Percentiles rank a stretch among this genome's conserved stretches.
Evolutionary conservation across 805 yeast species (phyloP).

Genomic region (Starmerella potacharoeniae): DNA sequence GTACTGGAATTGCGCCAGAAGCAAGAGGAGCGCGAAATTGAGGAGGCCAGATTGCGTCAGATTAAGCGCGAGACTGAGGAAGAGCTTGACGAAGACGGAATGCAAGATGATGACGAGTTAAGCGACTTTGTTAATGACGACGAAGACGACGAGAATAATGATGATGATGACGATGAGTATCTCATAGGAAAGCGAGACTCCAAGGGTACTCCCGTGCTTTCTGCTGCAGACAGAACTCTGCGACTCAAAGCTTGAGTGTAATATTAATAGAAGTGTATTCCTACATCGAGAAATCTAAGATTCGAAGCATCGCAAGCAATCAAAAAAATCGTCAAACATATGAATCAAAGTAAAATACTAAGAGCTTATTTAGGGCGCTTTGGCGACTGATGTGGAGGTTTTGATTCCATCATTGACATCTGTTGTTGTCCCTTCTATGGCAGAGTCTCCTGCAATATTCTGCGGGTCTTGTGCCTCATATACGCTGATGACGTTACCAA

Average conservation of each 20-base stretch:
- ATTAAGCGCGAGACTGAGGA: not conserved
- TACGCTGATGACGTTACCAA: not conserved
- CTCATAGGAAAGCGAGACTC: not conserved
- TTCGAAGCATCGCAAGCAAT: not conserved
- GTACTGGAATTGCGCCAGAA: not conserved
- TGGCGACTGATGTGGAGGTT: too few relatives aligned
- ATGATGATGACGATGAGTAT: slow-evolving; percentile 3
- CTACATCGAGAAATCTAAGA: too few relatives aligned
- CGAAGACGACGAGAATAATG: slow-evolving; percentile 3
- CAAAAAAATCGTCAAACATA: too few relatives aligned
- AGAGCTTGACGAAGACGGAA: not conserved
- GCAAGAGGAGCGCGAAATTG: not conserved
- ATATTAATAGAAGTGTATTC: not conserved
- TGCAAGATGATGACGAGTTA: slow-evolving; percentile 1
- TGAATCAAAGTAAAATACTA: too few relatives aligned
- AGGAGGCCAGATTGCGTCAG: not conserved
- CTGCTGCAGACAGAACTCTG: not conserved
- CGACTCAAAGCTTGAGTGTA: not conserved
- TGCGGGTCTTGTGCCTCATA: not conserved
- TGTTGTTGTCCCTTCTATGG: too few relatives aligned
- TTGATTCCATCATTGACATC: too few relatives aligned
- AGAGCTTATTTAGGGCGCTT: too few relatives aligned
- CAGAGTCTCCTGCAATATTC: too few relatives aligned
- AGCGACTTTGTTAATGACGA: slow-evolving; percentile 1
- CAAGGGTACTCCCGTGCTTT: not conserved